Conservation (phyloP, 139 green algal genomes). For the Gonium pectorale region DNA sequence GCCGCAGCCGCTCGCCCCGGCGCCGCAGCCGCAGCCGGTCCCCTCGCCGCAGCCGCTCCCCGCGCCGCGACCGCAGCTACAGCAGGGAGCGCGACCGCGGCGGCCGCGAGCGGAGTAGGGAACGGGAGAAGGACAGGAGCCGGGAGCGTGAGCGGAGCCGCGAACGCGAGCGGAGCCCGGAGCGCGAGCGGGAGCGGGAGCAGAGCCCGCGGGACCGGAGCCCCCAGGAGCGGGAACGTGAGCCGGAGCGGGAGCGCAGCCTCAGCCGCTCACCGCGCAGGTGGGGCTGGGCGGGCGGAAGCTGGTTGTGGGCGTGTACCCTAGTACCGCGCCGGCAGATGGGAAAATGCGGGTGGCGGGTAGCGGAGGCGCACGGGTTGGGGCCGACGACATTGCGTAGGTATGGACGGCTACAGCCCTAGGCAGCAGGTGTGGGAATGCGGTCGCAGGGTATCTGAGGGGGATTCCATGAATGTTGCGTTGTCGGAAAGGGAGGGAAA, state of each 20-base stretch:
- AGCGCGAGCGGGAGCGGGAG: conserved; percentile 1
- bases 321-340: not conserved
- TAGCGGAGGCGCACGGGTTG: too few species aligned
- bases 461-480: too few species aligned
- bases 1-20: conserved; percentile 4
- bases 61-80: conserved; percentile 38
- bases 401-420: not conserved
- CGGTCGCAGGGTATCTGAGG: not conserved
- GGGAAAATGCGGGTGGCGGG: not conserved
- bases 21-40: conserved; percentile 7
- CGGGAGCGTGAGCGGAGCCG: not conserved
- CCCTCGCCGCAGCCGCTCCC: conserved; percentile 4
- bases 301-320: not conserved
- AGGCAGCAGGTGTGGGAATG: not conserved
- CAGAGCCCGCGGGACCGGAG: not conserved
- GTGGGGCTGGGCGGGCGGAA: not conserved
- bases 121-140: not conserved
- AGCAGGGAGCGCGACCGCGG: conserved; percentile 16
- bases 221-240: not conserved
- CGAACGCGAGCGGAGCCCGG: not conserved
- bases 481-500: too few species aligned
- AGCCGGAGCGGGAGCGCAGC: conserved; percentile 6
- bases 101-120: conserved; percentile 25
- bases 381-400: too few species aligned
- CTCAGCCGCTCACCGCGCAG: conserved; percentile 14